Evolutionary conservation across 208 protist species (phyloP).

Genomic region (Leishmania arabica): DNA sequence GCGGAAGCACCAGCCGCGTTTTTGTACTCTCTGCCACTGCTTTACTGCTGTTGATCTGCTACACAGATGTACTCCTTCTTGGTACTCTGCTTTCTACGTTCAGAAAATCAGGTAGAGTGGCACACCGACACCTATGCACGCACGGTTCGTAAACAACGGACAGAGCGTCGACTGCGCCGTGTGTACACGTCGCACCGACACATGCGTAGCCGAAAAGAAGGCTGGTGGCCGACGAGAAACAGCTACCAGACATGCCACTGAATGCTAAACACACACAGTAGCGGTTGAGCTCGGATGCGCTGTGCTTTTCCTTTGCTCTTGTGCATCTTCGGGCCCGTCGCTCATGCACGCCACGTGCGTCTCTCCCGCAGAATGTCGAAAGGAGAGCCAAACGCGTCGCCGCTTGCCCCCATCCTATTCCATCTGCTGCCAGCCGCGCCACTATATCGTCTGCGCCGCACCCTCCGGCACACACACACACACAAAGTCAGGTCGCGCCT

Average conservation of each 20-base stretch:
- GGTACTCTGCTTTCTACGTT: neutral
- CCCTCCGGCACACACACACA: neutral
- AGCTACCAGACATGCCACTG: too few relatives aligned
- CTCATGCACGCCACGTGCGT: neutral
- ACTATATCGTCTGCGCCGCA: neutral
- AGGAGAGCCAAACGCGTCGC: too few relatives aligned
- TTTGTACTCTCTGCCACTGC: neutral
- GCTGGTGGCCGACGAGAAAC: too few relatives aligned
- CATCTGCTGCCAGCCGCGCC: neutral
- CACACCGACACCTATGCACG: neutral
- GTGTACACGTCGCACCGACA: too few relatives aligned
- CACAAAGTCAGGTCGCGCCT: neutral
- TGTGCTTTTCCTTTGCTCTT: too few relatives aligned
- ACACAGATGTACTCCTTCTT: neutral
- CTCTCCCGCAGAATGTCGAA: neutral
- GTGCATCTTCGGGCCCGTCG: too few relatives aligned
- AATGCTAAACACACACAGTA: too few relatives aligned
- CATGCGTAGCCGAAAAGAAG: too few relatives aligned
- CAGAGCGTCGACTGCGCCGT: too few relatives aligned
- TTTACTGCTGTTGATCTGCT: slow-evolving; percentile 12
- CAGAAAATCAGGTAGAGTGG: neutral
- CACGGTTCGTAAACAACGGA: too few relatives aligned
- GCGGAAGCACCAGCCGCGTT: neutral
- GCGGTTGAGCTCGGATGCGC: too few relatives aligned
- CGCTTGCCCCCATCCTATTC: neutral